Conservation (phyloP, 2,329 filamentous ascomycete genomes). For the Fusarium sp. region DNA sequence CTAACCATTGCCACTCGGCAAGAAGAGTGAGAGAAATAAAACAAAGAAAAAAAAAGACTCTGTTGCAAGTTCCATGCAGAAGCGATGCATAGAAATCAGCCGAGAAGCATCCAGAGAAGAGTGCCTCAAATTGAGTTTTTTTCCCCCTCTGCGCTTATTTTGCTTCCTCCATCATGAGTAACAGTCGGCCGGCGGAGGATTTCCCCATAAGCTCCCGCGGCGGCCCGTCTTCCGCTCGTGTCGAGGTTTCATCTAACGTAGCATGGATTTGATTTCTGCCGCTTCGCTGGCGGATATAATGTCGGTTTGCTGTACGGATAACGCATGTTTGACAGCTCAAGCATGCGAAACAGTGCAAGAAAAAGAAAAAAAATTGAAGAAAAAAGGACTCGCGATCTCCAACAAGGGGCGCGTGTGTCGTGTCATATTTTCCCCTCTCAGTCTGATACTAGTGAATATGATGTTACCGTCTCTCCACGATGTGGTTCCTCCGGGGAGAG, state of each 20-base stretch:
- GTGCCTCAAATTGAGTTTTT: neutral
- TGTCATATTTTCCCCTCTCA: neutral
- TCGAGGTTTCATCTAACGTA: slow-evolving; percentile 18
- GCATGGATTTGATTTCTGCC: too few species aligned
- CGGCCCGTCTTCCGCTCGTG: slow-evolving; percentile 31
- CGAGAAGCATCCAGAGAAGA: neutral
- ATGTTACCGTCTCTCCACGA: slow-evolving; percentile 10
- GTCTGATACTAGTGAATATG: neutral
- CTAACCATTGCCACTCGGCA: slow-evolving; percentile 10
- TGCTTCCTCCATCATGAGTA: neutral
- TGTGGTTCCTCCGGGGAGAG: slow-evolving; percentile 26
- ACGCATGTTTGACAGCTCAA: neutral
- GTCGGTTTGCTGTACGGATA: neutral
- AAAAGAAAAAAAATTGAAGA: neutral
- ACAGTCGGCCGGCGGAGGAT: slow-evolving; percentile 3
- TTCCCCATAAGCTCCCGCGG: slow-evolving; percentile 24
- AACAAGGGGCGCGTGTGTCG: neutral
- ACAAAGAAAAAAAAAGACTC: neutral
- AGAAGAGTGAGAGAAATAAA: neutral
- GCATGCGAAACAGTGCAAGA: neutral
- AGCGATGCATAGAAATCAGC: neutral
- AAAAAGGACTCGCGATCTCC: neutral
- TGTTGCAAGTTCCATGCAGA: slow-evolving; percentile 13
- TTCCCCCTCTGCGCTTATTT: neutral
- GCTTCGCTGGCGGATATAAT: neutral